phyloP scores from a whole-genome alignment of 2,329 filamentous ascomycete species.

The Paraphaeosphaeria sporulosa region DNA sequence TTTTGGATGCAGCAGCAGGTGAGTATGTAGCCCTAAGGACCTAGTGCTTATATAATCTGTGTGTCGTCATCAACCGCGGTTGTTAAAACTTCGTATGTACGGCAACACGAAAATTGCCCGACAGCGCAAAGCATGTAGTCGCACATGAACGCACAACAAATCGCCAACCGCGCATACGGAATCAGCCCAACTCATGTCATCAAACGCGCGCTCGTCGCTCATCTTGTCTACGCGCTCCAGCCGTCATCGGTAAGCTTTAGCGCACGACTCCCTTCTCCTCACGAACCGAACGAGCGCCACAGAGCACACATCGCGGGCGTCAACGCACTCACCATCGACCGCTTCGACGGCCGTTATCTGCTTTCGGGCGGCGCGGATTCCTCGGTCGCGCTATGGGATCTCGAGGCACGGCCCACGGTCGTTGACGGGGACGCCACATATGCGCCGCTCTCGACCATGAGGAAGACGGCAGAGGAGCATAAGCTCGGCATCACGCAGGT shows the following conservation, averaged over 20 bases:
- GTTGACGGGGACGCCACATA: conserved; percentile 27
- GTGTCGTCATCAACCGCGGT: too few relatives aligned
- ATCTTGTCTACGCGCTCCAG: conserved; percentile 73
- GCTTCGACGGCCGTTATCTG: conserved; percentile 80
- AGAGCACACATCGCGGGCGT: conserved; percentile 80
- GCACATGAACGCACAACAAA: conserved; percentile 59
- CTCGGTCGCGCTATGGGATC: conserved; percentile 85
- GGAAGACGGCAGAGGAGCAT: conserved; percentile 55
- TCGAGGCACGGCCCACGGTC: conserved; percentile 60
- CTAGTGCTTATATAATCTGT: too few relatives aligned
- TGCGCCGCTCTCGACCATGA: conserved; percentile 37
- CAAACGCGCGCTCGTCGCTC: conserved; percentile 69
- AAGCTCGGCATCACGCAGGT: conserved; percentile 78
- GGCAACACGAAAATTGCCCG: too few relatives aligned
- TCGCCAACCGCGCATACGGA: conserved; percentile 79
- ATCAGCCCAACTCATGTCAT: conserved; percentile 66
- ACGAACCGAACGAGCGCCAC: conserved; percentile 48
- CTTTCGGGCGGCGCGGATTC: conserved; percentile 87
- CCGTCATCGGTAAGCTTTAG: conserved; percentile 75
- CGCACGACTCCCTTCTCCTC: conserved; percentile 59
- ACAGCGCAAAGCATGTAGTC: conserved; percentile 43
- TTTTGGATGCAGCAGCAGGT: neutral
- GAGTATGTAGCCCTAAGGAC: conserved; percentile 11
- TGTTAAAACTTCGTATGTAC: too few relatives aligned
- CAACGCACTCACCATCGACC: conserved; percentile 80